A percentile compares a stretch with the other conserved stretches of the same genome.
Conservation (phyloP, 352 stramenopile species). For the Phytophthora foliorum region DNA sequence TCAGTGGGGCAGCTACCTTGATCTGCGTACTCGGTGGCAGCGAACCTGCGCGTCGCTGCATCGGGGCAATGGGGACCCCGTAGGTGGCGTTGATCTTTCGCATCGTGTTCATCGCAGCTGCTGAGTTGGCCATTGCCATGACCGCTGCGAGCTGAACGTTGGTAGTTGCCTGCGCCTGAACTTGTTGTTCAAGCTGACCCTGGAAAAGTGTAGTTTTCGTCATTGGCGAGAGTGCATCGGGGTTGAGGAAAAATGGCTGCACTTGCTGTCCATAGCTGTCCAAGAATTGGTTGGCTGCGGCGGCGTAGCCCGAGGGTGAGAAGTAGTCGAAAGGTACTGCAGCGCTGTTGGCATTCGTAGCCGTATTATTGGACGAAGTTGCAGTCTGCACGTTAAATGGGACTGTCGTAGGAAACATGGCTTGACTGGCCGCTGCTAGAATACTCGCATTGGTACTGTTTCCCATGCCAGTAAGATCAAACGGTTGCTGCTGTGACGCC, state of each 20-base stretch:
- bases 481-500: slow-evolving; percentile 18
- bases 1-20: slow-evolving; percentile 44
- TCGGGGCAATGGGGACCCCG: slow-evolving; percentile 58
- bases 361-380: not conserved
- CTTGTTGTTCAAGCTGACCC: slow-evolving; percentile 29
- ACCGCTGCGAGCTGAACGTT: slow-evolving; percentile 55
- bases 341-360: slow-evolving; percentile 3
- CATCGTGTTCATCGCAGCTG: slow-evolving; percentile 60
- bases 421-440: slow-evolving; percentile 27
- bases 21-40: slow-evolving; percentile 39
- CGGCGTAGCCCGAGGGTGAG: slow-evolving; percentile 60
- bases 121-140: slow-evolving; percentile 69
- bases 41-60: slow-evolving; percentile 42
- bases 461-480: slow-evolving; percentile 19
- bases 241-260: slow-evolving; percentile 56
- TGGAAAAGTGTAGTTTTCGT: slow-evolving; percentile 45
- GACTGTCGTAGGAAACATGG: slow-evolving; percentile 38
- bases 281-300: slow-evolving; percentile 42
- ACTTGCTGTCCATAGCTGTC: slow-evolving; percentile 45
- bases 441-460: slow-evolving; percentile 39
- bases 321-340: slow-evolving; percentile 60
- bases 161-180: slow-evolving; percentile 30
- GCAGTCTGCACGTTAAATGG: slow-evolving; percentile 4
- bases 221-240: slow-evolving; percentile 50
- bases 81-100: slow-evolving; percentile 64